Evolutionary conservation across 2,329 filamentous ascomycete genomes (phyloP).

Genomic region (Colletotrichum caudatum): DNA sequence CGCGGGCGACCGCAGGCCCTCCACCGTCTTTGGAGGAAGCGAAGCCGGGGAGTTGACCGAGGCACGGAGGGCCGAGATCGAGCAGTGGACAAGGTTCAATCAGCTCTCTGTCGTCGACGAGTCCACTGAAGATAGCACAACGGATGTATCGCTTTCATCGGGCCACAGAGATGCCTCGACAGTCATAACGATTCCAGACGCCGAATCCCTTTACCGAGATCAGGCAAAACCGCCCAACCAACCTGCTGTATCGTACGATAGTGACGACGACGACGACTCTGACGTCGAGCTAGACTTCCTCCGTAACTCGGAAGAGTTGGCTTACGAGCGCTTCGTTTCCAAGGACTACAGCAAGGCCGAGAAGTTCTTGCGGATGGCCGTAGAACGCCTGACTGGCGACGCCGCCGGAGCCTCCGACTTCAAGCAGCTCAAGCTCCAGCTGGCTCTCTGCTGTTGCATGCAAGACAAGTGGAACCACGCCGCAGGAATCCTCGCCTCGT

Average conservation of each 20-base stretch:
- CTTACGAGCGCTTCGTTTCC: conserved; percentile 12
- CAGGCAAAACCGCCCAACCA: neutral
- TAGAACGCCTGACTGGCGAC: conserved; percentile 13
- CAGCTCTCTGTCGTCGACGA: neutral
- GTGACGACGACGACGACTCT: conserved; percentile 20
- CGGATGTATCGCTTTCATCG: neutral
- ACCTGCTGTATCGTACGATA: neutral
- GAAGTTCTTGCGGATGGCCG: conserved; percentile 18
- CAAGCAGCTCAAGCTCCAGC: conserved; percentile 15
- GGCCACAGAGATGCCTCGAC: conserved; percentile 9
- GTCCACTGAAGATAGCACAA: conserved; percentile 3
- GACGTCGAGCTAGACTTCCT: conserved; percentile 15
- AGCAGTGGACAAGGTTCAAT: neutral
- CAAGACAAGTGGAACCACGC: conserved; percentile 28
- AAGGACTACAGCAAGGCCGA: conserved; percentile 27
- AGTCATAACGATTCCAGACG: neutral
- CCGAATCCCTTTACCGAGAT: neutral
- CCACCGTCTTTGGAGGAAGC: conserved; percentile 9
- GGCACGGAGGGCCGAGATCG: neutral
- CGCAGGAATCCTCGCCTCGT: neutral
- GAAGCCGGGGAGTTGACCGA: conserved; percentile 11
- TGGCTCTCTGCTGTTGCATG: conserved; percentile 17
- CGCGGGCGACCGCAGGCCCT: neutral
- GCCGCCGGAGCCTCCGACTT: neutral
- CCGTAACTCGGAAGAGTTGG: conserved; percentile 25